A percentile compares a stretch with the other conserved stretches of the same genome.
phyloP scores from a whole-genome alignment of 1,284 basidiomycete species.

The Ganoderma sinense region DNA sequence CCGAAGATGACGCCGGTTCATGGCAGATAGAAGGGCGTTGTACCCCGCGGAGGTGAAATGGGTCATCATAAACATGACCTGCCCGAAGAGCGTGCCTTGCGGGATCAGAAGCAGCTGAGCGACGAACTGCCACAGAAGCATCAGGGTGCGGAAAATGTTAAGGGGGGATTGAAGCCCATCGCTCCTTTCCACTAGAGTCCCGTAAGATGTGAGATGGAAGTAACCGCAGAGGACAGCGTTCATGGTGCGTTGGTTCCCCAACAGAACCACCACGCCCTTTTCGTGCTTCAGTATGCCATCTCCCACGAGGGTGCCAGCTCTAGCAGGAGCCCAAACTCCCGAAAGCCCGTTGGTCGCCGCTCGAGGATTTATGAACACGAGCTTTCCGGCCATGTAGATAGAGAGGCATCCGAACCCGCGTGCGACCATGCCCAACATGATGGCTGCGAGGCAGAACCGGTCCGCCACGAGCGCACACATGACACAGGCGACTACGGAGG shows the following conservation, averaged over 20 bases:
- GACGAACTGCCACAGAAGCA: slow-evolving; percentile 22
- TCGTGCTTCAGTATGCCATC: slow-evolving; percentile 21
- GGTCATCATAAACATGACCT: slow-evolving; percentile 21
- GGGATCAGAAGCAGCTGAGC: slow-evolving; percentile 24
- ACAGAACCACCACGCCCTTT: slow-evolving; percentile 17
- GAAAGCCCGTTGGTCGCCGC: slow-evolving; percentile 23
- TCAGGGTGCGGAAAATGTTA: slow-evolving; percentile 6
- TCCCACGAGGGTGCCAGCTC: too few species aligned
- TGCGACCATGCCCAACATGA: slow-evolving; percentile 24
- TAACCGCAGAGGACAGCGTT: slow-evolving; percentile 25
- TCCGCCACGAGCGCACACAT: slow-evolving; percentile 26
- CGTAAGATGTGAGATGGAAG: slow-evolving; percentile 19
- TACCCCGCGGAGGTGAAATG: slow-evolving; percentile 20
- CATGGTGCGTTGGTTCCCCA: slow-evolving; percentile 22
- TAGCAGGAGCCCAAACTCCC: too few species aligned
- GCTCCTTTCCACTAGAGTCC: too few species aligned
- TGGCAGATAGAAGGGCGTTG: slow-evolving; percentile 20
- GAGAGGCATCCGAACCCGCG: slow-evolving; percentile 26
- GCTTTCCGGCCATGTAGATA: slow-evolving; percentile 25
- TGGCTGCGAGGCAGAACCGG: slow-evolving; percentile 29
- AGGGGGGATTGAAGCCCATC: too few species aligned
- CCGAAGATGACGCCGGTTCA: slow-evolving; percentile 18
- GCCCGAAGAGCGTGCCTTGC: slow-evolving; percentile 17
- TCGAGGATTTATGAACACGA: slow-evolving; percentile 19
- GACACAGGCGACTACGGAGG: slow-evolving; percentile 21